Evolutionary conservation across 2,329 filamentous ascomycete species (phyloP), one percentile per base, ranked within the genome.

Genomic region (Sarocladium strictum): DNA sequence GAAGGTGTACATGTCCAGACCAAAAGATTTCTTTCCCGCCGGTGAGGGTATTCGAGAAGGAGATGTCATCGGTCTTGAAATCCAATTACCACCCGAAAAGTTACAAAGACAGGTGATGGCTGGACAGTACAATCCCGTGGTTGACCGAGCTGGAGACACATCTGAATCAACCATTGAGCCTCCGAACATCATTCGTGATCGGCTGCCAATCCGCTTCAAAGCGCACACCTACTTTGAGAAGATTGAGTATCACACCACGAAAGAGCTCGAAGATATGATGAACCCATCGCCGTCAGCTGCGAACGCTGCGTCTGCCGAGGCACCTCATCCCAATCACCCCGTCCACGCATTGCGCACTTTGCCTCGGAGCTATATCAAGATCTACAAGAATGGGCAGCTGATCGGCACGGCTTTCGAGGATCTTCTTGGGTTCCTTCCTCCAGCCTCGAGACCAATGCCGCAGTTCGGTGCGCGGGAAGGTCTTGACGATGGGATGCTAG

Each of bases 131-230:
- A 96, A 97, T 65, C 90, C 90, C 1, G 85, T 89, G 2, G 84
- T 92, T 1, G 92, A 97, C 64, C 67, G 82, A 1, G 72, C 77
- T 38, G 80, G 85, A 59, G 53, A 55, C 23, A 55, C 32, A 12
- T 11, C 27, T 43, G 76, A 81, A 3, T 71, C 75, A 10, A 76
- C 79, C 1, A 77, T 80, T n/a, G 78, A 82, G 57, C 80, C 81
- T 0, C 73, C 83, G 15, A 94, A 97, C 68, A 88, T 97, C 58
- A 89, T 99, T 57, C 90, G 95, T 58, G 95, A 99, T 69, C 89
- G 94, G 50, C 90, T 97, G 43, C 92, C 94, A 1, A 96, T 97
- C 60, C 85, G 92, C 10, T 95, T 96, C 76, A 97, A 96, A 70
- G 85, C 87, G 40, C 90, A 95, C 67, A 87, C 92, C 53, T 96